Conservation (phyloP, 2,329 filamentous ascomycete genomes). For the Capronia coronata region DNA sequence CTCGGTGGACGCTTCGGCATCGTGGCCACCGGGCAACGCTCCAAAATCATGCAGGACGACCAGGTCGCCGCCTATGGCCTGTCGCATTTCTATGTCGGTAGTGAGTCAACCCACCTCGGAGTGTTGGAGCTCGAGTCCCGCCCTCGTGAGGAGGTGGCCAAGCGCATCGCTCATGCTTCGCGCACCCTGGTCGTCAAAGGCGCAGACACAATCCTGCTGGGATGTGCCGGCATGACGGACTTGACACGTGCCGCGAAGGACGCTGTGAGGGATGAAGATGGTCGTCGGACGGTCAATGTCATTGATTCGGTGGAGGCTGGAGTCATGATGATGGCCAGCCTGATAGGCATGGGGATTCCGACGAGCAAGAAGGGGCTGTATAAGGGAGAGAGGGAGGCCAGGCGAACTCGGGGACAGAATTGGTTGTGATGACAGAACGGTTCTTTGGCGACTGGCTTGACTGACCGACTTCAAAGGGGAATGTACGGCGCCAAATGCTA, state of each 20-base stretch:
- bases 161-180: slow-evolving; percentile 37
- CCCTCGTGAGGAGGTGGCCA: slow-evolving; percentile 35
- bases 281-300: slow-evolving; percentile 39
- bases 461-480: too few relatives aligned
- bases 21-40: slow-evolving; percentile 38
- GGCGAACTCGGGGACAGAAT: slow-evolving; percentile 29
- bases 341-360: slow-evolving; percentile 29
- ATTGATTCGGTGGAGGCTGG: slow-evolving; percentile 47
- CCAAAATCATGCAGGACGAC: slow-evolving; percentile 39
- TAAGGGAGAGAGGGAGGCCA: slow-evolving; percentile 29
- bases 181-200: slow-evolving; percentile 37
- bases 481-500: too few relatives aligned
- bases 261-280: slow-evolving; percentile 38
- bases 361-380: slow-evolving; percentile 33
- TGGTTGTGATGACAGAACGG: slow-evolving; percentile 27
- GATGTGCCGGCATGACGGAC: slow-evolving; percentile 47
- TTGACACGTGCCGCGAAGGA: slow-evolving; percentile 43
- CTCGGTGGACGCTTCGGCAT: slow-evolving; percentile 45
- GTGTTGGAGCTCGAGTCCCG: slow-evolving; percentile 43
- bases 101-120: slow-evolving; percentile 38
- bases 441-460: too few relatives aligned
- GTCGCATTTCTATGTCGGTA: slow-evolving; percentile 39
- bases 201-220: slow-evolving; percentile 41
- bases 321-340: slow-evolving; percentile 30
- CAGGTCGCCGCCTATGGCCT: slow-evolving; percentile 40